A percentile compares a stretch with the other conserved stretches of the same genome.
Evolutionary conservation across 23 red algal species (phyloP).

Genomic region (Pyropia yezoensis): DNA sequence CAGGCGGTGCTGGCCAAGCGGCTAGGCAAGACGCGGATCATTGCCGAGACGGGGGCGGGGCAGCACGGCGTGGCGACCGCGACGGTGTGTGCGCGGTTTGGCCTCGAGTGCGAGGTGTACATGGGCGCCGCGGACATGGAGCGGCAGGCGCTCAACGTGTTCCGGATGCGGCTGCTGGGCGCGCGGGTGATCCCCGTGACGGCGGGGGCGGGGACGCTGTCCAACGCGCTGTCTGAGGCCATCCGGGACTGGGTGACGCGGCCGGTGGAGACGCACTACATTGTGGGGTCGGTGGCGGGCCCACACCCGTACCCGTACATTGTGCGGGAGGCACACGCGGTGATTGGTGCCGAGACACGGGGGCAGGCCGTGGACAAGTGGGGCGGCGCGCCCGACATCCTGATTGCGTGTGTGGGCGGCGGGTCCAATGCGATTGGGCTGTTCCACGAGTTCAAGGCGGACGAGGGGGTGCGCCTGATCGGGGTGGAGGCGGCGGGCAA

Average conservation of each 20-base stretch:
- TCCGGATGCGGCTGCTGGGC: slow-evolving; percentile 92
- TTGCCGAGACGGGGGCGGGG: slow-evolving; percentile 98
- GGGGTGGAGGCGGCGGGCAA: slow-evolving; percentile 96
- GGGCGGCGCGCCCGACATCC: slow-evolving; percentile 75
- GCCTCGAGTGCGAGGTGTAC: slow-evolving; percentile 91
- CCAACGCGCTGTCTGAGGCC: slow-evolving; percentile 87
- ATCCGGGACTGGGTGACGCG: slow-evolving; percentile 99
- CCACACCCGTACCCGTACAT: slow-evolving; percentile 98
- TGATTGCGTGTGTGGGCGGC: slow-evolving; percentile 97
- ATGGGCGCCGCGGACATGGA: slow-evolving; percentile 99
- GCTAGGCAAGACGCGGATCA: slow-evolving; percentile 91
- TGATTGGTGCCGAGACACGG: slow-evolving; percentile 79
- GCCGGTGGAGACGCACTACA: slow-evolving; percentile 92
- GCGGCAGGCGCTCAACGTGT: slow-evolving; percentile 96
- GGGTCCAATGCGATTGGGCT: slow-evolving; percentile 97
- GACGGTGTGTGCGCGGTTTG: slow-evolving; percentile 99
- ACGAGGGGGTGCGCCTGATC: slow-evolving; percentile 72
- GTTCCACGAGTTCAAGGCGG: slow-evolving; percentile 76
- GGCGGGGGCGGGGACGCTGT: slow-evolving; percentile 77
- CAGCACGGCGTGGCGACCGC: slow-evolving; percentile 99
- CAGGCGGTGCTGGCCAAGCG: slow-evolving; percentile 84
- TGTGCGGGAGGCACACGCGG: slow-evolving; percentile 90
- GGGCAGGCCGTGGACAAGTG: slow-evolving; percentile 68
- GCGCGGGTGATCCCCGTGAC: slow-evolving; percentile 84
- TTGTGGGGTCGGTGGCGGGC: slow-evolving; percentile 92